These are phyloP conservation scores for Leptographium wingfieldii DNA, from an alignment of 2,329 filamentous ascomycete genomes.

Conservation along the genomic window DNA sequence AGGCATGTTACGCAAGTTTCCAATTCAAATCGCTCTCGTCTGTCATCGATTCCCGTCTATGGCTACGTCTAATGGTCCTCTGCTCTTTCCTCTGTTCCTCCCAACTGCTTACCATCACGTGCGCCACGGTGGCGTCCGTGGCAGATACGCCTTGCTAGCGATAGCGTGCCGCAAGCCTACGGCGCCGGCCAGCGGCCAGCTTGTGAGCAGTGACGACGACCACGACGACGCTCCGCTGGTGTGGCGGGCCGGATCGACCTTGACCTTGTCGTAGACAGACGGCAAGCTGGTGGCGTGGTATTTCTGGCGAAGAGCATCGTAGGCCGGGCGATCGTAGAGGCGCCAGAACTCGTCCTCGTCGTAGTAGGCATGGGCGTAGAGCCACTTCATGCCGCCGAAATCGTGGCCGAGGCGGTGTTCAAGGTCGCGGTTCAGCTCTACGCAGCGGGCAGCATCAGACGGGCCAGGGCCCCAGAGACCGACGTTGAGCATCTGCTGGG, in stretches of 20 bases:
- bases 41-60: no score
- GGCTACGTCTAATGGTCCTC: no score
- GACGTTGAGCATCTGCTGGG: constrained; percentile 42
- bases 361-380: constrained; percentile 81
- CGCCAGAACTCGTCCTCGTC: constrained; percentile 57
- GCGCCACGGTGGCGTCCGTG: constrained; percentile 21
- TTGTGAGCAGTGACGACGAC: constrained; percentile 19
- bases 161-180: constrained; percentile 49
- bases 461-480: constrained; percentile 75
- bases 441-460: constrained; percentile 37
- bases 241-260: constrained; percentile 12
- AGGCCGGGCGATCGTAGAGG: constrained; percentile 42
- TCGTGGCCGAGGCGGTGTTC: constrained; percentile 51
- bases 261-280: constrained; percentile 59
- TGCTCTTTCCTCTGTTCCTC: background rate
- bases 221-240: background rate
- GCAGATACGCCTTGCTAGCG: constrained; percentile 39
- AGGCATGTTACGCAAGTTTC: no score
- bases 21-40: no score
- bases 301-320: constrained; percentile 48
- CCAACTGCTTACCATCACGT: background rate
- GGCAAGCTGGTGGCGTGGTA: constrained; percentile 51
- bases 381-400: constrained; percentile 71
- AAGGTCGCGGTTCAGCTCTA: constrained; percentile 55
- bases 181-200: constrained; percentile 44